Evolutionary conservation across 2,329 filamentous ascomycete species (phyloP), one percentile per base, ranked within the genome.

Genomic region (Penicillium sp.): DNA sequence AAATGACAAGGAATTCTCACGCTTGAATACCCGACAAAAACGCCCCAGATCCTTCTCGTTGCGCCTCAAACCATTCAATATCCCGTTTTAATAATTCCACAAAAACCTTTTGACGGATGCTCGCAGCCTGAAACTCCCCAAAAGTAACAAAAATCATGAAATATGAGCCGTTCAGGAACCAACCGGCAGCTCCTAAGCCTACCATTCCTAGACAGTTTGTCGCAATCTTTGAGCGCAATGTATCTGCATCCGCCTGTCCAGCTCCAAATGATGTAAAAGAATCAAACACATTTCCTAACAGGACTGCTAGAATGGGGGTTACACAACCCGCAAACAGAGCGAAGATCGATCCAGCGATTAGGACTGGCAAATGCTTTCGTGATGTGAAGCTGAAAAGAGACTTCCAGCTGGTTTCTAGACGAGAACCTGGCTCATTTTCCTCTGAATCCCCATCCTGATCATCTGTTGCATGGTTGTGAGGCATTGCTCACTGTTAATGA

Each of bases 31-130:
- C 81, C 15, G 87, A 82, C 18, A 95, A 77, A 41, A 94, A 79
- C 18, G 90, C 87, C 1, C 84, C 82, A 18, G 90, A 81, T 0
- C 92, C 93, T 53, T 89, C 85, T 35, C 83, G 78, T 49, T 87
- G 82, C 18, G 80, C 77, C 69, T 97, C 92, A 67, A 90, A 96
- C 92, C 92, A 97, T 44, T 81, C 80, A 68, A 94, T 84, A 12
- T 93, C 85, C 67, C 87, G 90, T 6, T 77, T 74, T n/a, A 96
- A 69, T 33, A 97, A 75, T 2, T 82, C 82, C 1, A 76, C 65
- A 67, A 96, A 96, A 2, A 94, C 73, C 5, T 75, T 77, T 15
- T 81, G 77, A 5, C 91, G 83, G 6, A 85, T 86, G 45, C 75
- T 83, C 29, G 82, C 83, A 0, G 89, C 90, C 62, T 96, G 90